phyloP scores from a whole-genome alignment of 2,329 filamentous ascomycete genomes.

The Trichoderma aggressivum region DNA sequence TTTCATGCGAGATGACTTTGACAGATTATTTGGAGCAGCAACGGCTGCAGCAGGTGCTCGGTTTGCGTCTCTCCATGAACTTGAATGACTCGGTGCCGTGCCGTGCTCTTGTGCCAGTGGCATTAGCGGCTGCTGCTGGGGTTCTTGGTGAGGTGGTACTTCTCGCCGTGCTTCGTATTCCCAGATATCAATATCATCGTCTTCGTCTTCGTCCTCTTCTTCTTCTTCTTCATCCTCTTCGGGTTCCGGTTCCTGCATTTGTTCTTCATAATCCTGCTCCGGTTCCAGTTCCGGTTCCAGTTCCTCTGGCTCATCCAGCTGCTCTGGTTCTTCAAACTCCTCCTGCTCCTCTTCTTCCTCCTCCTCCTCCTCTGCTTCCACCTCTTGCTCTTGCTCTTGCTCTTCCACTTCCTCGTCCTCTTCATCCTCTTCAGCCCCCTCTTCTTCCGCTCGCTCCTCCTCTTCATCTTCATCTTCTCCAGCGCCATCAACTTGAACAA shows the following conservation, averaged over 20 bases:
- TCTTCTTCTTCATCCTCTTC: not conserved
- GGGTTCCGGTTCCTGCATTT: not conserved
- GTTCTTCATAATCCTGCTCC: not conserved
- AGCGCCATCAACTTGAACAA: slow-evolving; percentile 20
- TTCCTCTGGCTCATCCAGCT: not conserved
- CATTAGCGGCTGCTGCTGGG: slow-evolving; percentile 29
- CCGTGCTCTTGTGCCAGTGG: slow-evolving; percentile 23
- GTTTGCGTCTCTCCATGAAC: slow-evolving; percentile 29
- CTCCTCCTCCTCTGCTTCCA: slow-evolving; percentile 16
- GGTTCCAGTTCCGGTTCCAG: not conserved
- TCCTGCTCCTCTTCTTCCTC: not conserved
- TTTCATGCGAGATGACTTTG: slow-evolving; percentile 18
- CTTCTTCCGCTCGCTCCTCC: slow-evolving; percentile 17
- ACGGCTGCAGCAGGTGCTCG: not conserved
- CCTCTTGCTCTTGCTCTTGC: not conserved
- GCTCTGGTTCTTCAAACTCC: not conserved
- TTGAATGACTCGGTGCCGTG: slow-evolving; percentile 39
- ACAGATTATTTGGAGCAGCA: slow-evolving; percentile 14
- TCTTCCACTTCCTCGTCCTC: not conserved
- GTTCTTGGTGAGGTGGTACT: slow-evolving; percentile 33
- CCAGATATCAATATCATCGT: slow-evolving; percentile 54
- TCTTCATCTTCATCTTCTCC: slow-evolving; percentile 19
- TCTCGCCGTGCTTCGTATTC: slow-evolving; percentile 53
- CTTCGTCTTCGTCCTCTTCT: not conserved
- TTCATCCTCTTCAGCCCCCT: not conserved